Evolutionary conservation across 176 grass and related monocot genomes (phyloP).

Genomic region (Oryza punctata): DNA sequence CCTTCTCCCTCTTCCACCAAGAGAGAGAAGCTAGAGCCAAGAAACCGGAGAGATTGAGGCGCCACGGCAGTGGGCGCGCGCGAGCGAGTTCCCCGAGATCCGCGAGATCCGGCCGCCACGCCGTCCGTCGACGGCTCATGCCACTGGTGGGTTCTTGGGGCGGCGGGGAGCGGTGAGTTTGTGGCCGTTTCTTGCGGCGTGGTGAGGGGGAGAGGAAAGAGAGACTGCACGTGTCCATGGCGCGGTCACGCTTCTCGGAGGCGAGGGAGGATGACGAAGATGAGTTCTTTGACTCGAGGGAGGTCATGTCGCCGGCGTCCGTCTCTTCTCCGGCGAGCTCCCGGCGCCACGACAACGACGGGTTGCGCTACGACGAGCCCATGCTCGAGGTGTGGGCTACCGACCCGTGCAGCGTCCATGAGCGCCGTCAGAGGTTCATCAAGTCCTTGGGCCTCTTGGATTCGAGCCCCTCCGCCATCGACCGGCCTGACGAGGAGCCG

Average conservation of each 20-base stretch:
- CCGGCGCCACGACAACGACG: conserved; percentile 21
- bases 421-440: conserved; percentile 61
- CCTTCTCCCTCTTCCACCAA: not conserved
- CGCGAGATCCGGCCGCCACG: conserved; percentile 41
- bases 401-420: conserved; percentile 53
- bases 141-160: not conserved
- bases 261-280: conserved; percentile 47
- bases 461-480: not conserved
- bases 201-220: not conserved
- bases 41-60: not conserved
- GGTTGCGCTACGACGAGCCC: conserved; percentile 21
- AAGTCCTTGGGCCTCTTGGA: conserved; percentile 56
- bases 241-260: not conserved
- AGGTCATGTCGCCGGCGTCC: conserved; percentile 62
- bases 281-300: conserved; percentile 82
- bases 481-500: not conserved
- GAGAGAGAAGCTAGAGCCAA: conserved; percentile 29
- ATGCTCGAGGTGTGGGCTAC: conserved; percentile 62
- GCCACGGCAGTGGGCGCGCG: conserved; percentile 34
- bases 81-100: conserved; percentile 31
- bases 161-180: conserved; percentile 1
- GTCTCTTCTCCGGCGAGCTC: conserved; percentile 48
- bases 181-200: not conserved
- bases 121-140: conserved; percentile 10
- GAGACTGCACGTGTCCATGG: conserved; percentile 36